A percentile compares a stretch with the other conserved stretches of the same genome.
Conservation (phyloP, 371 early-diverging fungal species). For the Mucor ambiguus region DNA sequence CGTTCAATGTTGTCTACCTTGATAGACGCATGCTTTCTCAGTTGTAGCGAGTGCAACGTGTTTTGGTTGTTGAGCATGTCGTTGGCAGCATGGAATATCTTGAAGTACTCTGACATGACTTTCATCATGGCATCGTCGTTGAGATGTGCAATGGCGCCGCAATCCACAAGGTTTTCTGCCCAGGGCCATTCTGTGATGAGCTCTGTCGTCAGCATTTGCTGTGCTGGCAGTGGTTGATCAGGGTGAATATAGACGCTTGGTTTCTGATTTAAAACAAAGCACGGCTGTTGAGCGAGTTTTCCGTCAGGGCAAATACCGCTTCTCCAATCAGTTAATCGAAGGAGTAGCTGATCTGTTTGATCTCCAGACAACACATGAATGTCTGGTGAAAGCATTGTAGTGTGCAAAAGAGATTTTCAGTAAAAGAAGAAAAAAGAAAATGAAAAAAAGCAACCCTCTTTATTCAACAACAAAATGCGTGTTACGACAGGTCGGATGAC, state of each 20-base stretch:
- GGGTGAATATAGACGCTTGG: conserved; percentile 26
- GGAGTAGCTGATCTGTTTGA: conserved; percentile 26
- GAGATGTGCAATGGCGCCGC: conserved; percentile 32
- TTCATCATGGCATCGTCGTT: conserved; percentile 40
- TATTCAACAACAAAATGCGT: not conserved
- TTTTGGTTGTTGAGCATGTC: conserved; percentile 12
- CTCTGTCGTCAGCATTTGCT: conserved; percentile 19
- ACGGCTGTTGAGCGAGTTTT: conserved; percentile 25
- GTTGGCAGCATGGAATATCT: conserved; percentile 32
- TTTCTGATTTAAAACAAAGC: conserved; percentile 36
- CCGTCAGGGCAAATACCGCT: conserved; percentile 42
- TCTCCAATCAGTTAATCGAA: conserved; percentile 35
- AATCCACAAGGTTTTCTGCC: conserved; percentile 35
- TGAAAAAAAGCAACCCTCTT: not conserved
- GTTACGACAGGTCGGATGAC: conserved; percentile 12
- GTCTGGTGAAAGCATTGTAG: conserved; percentile 5
- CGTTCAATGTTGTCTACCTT: conserved; percentile 34
- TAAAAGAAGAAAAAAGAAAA: conserved; percentile 2
- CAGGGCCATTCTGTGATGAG: conserved; percentile 43
- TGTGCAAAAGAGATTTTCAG: not conserved
- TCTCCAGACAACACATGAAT: conserved; percentile 16
- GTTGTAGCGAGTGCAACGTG: conserved; percentile 29
- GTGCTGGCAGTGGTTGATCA: conserved; percentile 5
- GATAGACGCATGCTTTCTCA: conserved; percentile 38
- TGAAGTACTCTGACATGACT: conserved; percentile 34